Percentiles rank a stretch among this genome's conserved stretches.
phyloP scores from a whole-genome alignment of 306 rosid species.

The Oxytropis ochrocephala region DNA sequence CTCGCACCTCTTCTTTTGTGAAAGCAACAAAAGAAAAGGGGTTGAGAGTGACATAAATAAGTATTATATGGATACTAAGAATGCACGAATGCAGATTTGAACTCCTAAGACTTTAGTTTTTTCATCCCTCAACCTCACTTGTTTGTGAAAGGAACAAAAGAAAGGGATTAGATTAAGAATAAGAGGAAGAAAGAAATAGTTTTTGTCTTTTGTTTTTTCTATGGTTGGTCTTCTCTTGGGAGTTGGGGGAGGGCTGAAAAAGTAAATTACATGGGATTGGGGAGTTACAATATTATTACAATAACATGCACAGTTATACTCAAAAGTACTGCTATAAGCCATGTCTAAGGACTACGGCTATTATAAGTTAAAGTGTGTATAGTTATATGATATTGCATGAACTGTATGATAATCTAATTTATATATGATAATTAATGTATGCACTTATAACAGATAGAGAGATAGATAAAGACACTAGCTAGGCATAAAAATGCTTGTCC shows the following conservation, averaged over 20 bases:
- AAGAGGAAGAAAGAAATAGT: not conserved
- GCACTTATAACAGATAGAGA: not conserved
- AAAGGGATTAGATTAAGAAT: not conserved
- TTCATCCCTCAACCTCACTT: too few species aligned
- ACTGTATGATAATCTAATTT: not conserved
- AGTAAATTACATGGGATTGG: not conserved
- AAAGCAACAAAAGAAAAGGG: too few species aligned
- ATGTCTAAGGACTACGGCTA: conserved; percentile 7
- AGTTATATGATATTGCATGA: not conserved
- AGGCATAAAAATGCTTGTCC: not conserved
- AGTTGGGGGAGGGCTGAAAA: not conserved
- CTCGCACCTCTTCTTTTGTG: too few species aligned
- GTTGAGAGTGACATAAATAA: too few species aligned
- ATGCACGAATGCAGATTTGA: too few species aligned
- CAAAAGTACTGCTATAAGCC: conserved; percentile 3
- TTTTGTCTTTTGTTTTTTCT: not conserved
- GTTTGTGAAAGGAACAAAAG: too few species aligned
- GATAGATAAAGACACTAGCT: not conserved
- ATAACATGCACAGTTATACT: conserved; percentile 12
- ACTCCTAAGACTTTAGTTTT: too few species aligned
- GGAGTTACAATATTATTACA: not conserved
- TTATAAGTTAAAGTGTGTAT: conserved; percentile 17
- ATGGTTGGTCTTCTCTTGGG: not conserved
- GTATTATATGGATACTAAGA: too few species aligned
- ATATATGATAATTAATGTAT: not conserved